Evolutionary conservation across 192 early-diverging fungal genomes (phyloP).

Genomic region (Mortierella antarctica): DNA sequence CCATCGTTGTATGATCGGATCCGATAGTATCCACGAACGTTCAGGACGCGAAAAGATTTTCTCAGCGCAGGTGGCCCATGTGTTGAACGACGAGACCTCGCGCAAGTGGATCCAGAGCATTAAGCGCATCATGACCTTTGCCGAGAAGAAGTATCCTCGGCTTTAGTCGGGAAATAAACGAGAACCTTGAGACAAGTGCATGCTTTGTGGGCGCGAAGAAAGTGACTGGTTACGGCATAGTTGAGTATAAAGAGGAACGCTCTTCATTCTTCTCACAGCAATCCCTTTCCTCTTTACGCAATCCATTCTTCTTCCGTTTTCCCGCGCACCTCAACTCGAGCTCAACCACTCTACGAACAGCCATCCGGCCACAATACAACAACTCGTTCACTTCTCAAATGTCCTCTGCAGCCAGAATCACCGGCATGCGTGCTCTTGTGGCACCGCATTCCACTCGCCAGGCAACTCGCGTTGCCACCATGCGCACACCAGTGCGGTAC

Average conservation of each 20-base stretch:
- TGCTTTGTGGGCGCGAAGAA: too few species aligned
- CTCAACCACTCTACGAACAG: background rate
- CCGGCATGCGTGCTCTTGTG: slow-evolving; percentile 20
- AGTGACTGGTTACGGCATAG: too few species aligned
- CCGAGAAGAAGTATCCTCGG: slow-evolving; percentile 89
- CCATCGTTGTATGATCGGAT: background rate
- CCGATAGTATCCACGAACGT: slow-evolving; percentile 92
- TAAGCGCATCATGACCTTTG: slow-evolving; percentile 97
- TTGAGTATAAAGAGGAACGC: too few species aligned
- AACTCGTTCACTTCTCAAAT: slow-evolving; percentile 1
- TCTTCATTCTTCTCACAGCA: too few species aligned
- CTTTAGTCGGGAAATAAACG: background rate
- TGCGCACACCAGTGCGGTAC: slow-evolving; percentile 24
- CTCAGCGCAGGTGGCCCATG: slow-evolving; percentile 94
- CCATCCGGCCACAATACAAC: background rate
- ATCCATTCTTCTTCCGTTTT: background rate
- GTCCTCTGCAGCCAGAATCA: slow-evolving; percentile 26
- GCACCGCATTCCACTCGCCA: slow-evolving; percentile 4
- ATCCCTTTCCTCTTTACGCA: background rate
- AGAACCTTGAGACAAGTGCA: too few species aligned
- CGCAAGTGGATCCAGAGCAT: slow-evolving; percentile 99
- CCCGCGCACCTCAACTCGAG: background rate
- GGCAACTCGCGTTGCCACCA: background rate
- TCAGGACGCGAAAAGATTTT: slow-evolving; percentile 98
- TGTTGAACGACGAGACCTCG: slow-evolving; percentile 95